Base-by-base conservation (phyloP, 2,329 filamentous ascomycete genomes). In the Xylaria polymorpha region DNA sequence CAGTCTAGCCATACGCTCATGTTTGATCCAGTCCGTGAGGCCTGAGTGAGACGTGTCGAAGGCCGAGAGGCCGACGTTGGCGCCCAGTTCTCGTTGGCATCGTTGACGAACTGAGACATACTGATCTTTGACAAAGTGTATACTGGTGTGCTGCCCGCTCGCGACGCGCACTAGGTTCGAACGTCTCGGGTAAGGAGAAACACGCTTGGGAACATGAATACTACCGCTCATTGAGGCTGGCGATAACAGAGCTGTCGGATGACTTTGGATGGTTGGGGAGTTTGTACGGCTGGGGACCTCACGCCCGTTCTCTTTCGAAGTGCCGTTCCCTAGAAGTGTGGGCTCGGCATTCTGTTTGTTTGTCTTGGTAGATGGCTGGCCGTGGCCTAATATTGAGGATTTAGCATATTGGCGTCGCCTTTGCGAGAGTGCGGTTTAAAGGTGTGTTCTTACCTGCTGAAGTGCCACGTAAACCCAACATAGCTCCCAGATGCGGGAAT, bases 1-100 rank as follows among this genome's bases (percentile, higher is more conserved):
- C 22, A 71, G 50, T 15, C 67, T 67, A 18, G 63, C 59, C 69
- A 69, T 61, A 12, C 69, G 69, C 51, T 71, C 69, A 14, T 61
- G 46, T 58, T 61, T 66, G 44, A 71, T 69, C 69, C 69, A 71
- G 35, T 69, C 67, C 29, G 61, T 64, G 6, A 71, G 50, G 14
- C 69, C 69, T 57, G 66, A 43, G 46, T 71, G 58, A 14, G 69
- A 71, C 1, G 69, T 71, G 18, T 71, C 69, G 32, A 71, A 67
- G 44, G 67, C 69, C 18, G 41, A 61, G 14, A 62, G 37, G 43
- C 67, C 69, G 2, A 67, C 67, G 39, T 29, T 64, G 12, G 67
- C 69, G 44, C 69, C 69, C 1, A 71, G 60, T 48, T 71, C 63
- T 22, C 69, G 63, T n/a, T 71, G 69, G 20, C 41, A 61, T 62